Evolutionary conservation across 2,329 filamentous ascomycete species (phyloP), one percentile per base, ranked within the genome.

Genomic region (Trichoderma afroharzianum): DNA sequence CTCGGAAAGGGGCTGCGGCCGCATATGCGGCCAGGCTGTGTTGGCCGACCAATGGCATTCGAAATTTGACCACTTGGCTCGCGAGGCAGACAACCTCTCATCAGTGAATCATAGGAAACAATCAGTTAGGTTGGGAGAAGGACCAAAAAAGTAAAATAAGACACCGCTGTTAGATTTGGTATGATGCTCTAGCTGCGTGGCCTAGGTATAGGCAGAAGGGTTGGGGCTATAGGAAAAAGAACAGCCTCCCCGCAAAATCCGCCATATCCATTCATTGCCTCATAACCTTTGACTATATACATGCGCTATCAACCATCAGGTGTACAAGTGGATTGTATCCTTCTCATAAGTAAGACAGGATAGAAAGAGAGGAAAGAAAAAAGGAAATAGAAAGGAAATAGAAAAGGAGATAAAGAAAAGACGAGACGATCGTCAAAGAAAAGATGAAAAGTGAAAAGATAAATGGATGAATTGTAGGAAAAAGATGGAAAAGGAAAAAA

Each of bases 21-120:
- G 76, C 74, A 78, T 74, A 77, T 77, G 68, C 63, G 77, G 76
- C 75, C 75, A 63, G 74, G 75, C 73, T 73, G 74, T 74, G 72
- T 72, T 63, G 58, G 68, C 43, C 30, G 47, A 70, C 71, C 32
- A 70, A 53, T 55, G 32, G 67, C 39, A 33, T 32, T 15, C 47
- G 33, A 43, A 32, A 28, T 12, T n/a, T n/a, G 58, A 59, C 58
- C 50, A 59, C 57, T 50, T 63, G 28, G 24, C 43, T 28, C 59
- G 64, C 71, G 53, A 72, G 71, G 71, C 71, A 72, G 71, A 72
- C 67, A 59, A 26, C n/a, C 2, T 47, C 43, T 57, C 24, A 14
- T 57, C 21, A 26, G 11, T 36, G 15, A 30, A 47, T 47, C 28
- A 53, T 43, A 24, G 15, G 18, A 59, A 62, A n/a, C 9, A 9